Conservation (phyloP, 345 rosid genomes). For the Eucalyptus virginea region DNA sequence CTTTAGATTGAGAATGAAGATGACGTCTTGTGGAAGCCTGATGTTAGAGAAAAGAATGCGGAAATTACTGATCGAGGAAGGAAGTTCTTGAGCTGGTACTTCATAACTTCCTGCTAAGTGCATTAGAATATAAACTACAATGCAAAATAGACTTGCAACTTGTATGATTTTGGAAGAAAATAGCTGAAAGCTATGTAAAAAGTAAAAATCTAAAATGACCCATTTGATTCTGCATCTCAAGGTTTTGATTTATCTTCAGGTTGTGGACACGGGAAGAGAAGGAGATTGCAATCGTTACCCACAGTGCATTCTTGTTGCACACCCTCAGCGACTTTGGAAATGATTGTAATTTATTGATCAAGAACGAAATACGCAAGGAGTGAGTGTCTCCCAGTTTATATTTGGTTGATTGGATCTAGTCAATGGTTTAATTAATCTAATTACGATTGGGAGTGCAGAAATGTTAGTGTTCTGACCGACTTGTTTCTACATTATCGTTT, state of each 20-base stretch:
- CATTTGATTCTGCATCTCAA: not conserved
- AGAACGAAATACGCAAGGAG: conserved; percentile 14
- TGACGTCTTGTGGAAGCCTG: conserved; percentile 44
- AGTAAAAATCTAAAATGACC: not conserved
- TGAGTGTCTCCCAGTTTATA: not conserved
- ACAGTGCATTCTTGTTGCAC: conserved; percentile 50
- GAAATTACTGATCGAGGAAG: conserved; percentile 52
- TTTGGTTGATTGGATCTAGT: not conserved
- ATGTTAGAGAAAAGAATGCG: conserved; percentile 30
- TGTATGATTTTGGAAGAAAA: not conserved
- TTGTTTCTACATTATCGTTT: not conserved
- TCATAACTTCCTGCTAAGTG: not conserved
- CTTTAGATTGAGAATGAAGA: conserved; percentile 60
- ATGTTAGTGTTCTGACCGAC: not conserved
- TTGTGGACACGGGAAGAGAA: conserved; percentile 65
- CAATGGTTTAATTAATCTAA: not conserved
- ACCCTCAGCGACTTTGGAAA: conserved; percentile 27
- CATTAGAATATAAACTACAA: not conserved
- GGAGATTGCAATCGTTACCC: conserved; percentile 74
- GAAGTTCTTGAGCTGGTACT: conserved; percentile 44
- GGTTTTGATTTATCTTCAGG: conserved; percentile 14
- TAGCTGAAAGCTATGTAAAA: not conserved
- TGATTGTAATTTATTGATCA: conserved; percentile 8
- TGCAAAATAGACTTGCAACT: not conserved
- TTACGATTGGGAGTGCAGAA: not conserved